Base-by-base conservation (phyloP, 345 rosid species). In the Camelina neglecta region DNA sequence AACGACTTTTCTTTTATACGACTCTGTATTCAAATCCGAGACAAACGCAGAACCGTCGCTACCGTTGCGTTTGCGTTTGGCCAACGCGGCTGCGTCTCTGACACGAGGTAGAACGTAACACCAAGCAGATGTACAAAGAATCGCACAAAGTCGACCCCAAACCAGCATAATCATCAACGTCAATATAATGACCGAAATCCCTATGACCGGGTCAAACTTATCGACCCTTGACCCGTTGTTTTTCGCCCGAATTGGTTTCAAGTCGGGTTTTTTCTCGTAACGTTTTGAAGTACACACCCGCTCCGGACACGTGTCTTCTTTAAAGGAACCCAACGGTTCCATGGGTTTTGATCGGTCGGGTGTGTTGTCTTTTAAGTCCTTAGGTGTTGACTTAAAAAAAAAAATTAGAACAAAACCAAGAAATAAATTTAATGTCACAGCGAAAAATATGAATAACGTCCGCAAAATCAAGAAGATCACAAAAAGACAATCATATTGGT, bases 131-230 rank as follows among this genome's bases (percentile, higher is more conserved):
- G 93, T 84, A 75, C 90, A 88, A 3, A 90, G 80, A 57, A 90
- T 78, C 3, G 96, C 91, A 55, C 88, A 90, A 1, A 88, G 31
- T 35, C 88, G 84, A 41, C 96, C 96, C 83, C 91, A 90, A 1
- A 86, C 3, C 13, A 86, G 56, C 80, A 84, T 81, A 33, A 86
- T 82, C 65, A 83, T 48, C 54, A 90, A 74, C 16, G 89, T 88
- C 77, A 86, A 76, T 73, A 81, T 21, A 6, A 93, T 49, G 13
- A 91, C 69, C 9, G 87, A 86, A 73, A 88, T 71, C 21, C 97
- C 98, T 33, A 84, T 65, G 1, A 82, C 44, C 35, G 90, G 84
- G 68, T 81, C 90, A 5, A 71, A 48, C 24, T 59, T 75, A 20
- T 67, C 29, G 12, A 11, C 81, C 62, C 24, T 82, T 79, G 60